Base-by-base conservation (phyloP, 2,329 filamentous ascomycete genomes). In the Alternaria novae-zelandiae region DNA sequence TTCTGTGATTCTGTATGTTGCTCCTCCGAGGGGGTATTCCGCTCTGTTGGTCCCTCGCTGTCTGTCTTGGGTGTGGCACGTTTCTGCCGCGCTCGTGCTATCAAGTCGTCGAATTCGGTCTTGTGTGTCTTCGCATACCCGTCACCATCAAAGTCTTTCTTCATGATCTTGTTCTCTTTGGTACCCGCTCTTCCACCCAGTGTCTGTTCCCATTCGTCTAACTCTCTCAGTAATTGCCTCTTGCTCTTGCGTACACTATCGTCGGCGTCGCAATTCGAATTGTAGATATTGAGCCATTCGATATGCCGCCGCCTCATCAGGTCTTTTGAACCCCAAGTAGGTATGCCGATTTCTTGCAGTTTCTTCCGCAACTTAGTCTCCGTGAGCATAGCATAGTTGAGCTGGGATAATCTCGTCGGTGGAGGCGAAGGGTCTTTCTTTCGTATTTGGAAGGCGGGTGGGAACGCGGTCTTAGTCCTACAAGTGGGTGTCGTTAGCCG, bases 251-350 rank as follows among this genome's bases (percentile, higher is more conserved):
- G 65, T 17, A 70, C 65, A 0, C 93, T 93, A 2, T 84, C 83
- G 36, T 87, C 87, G 3, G 94, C 91, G 79, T 99, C 96, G 80
- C 94, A 97, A 77, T 99, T 99, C 11, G 96, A 92, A 78, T 99
- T 99, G 91, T 93, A 97, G 17, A 99, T 82, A 41, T 96, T 97
- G 55, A 96, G 86, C 94, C 94, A 99, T 79, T 99, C 96, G 23
- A 88, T 92, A 74, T 98, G 94, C 17, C 96, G 88, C 68, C 86
- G 87, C 76, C 95, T 91, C 57, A 98, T 83, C 2, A 94, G 84
- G 49, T 86, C 82, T 49, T 90, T 90, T 1, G 86, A 80, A 1
- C 96, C 96, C 63, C 82, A 84, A 10, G 85, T 86, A 0, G 93
- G 90, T 60, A 98, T 89, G 1, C 94, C 93, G 1, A 96, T 84